Base-by-base conservation (phyloP, 768 basidiomycete species). In the Porphyrellus cyaneotinctus region DNA sequence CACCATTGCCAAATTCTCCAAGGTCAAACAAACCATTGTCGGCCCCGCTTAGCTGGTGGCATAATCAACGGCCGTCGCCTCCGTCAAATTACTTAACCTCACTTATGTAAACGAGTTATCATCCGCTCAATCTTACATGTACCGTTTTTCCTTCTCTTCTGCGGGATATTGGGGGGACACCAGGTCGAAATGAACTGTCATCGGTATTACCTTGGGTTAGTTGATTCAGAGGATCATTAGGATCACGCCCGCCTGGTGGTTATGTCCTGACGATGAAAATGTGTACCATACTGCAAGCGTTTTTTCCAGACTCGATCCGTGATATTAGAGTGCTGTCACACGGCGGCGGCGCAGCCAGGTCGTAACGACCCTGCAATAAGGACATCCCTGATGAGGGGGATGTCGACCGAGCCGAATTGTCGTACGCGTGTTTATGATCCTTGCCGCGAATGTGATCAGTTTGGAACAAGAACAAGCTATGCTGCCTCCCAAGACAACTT, bases 11-110 rank as follows among this genome's bases (percentile, higher is more conserved):
- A 69, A 71, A 10, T 69, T 85, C 37, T 78, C 72, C 56, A 79
- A 72, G 60, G 74, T 72, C n/a, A 82, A 85, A 65, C 70, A 74
- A 32, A 68, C 64, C 26, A 70, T 85, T 14, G 78, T 81, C 15
- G 74, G 74, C 11, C 62, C 65, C 4, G 46, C 47, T 28, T 20
- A 61, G 35, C 1, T 43, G 0, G n/a, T 6, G 7, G 37, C 37
- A n/a, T 45, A 18, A 53, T 7, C 20, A 32, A 24, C 15, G 15
- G 9, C 9, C 18, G 15, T 26, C 28, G 5, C 31, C n/a, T 17
- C 17, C 20, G 9, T 42, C 47, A 7, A 6, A 24, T 39, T 5
- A 35, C 18, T 53, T 18, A 6, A 35, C 26, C 24, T 37, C 17
- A 8, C 6, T 37, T n/a, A n/a, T n/a, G n/a, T n/a, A 32, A 57